Conservation (phyloP, 2,329 filamentous ascomycete species). For the Sporothrix schenckii region DNA sequence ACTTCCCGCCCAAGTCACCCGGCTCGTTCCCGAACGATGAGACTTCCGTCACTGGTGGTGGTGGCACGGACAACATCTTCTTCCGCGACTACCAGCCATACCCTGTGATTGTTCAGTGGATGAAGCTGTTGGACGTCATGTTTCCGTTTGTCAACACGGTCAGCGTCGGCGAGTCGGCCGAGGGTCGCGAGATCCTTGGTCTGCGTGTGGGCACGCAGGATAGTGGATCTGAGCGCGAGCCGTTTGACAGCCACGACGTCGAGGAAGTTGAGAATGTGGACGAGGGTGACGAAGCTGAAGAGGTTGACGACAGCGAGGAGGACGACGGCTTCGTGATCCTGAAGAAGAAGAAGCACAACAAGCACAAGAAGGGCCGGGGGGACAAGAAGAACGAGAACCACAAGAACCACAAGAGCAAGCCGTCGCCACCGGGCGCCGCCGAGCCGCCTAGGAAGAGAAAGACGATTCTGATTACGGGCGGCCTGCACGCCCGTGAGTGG, state of each 20-base stretch:
- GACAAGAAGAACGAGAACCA: background rate
- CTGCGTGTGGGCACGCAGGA: constrained; percentile 66
- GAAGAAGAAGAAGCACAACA: constrained; percentile 22
- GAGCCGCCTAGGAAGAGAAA: constrained; percentile 35
- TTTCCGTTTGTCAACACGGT: constrained; percentile 74
- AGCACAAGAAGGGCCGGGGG: constrained; percentile 7
- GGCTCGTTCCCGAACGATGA: background rate
- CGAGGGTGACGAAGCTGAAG: constrained; percentile 36
- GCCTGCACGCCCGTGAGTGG: constrained; percentile 95
- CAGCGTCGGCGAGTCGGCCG: constrained; percentile 80
- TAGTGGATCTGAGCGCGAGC: background rate
- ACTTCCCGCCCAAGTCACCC: background rate
- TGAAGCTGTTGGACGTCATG: constrained; percentile 85
- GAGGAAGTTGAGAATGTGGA: background rate
- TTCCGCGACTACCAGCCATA: constrained; percentile 92
- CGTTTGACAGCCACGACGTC: constrained; percentile 36
- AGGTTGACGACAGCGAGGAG: constrained; percentile 14
- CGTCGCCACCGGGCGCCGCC: constrained; percentile 3
- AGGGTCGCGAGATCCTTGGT: constrained; percentile 83
- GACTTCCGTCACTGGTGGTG: background rate
- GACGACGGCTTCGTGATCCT: constrained; percentile 15
- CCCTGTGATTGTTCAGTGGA: constrained; percentile 70
- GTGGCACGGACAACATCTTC: constrained; percentile 72
- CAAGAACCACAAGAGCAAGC: background rate
- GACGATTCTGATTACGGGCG: constrained; percentile 65